Base-by-base conservation (phyloP, 139 green algal genomes). In the Chlamydomonas asymmetrica region DNA sequence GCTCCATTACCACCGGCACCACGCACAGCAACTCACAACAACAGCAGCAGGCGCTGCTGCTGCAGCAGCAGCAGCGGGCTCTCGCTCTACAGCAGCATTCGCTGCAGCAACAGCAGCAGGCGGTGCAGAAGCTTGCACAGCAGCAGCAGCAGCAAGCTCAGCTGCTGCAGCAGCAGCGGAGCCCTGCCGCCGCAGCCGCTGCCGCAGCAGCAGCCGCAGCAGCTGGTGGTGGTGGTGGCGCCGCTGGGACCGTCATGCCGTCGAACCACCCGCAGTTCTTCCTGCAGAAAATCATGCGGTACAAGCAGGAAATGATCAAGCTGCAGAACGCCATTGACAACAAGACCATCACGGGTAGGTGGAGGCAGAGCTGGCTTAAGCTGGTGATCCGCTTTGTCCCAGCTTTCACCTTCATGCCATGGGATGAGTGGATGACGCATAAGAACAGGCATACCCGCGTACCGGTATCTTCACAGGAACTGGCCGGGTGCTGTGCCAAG, bases 111-210 rank as follows among this genome's bases (percentile, higher is more conserved):
- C 49, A 73, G 48, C 48, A 49, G 49, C 5, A 25, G 48, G 34
- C 5, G 7, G 35, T 63, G 34, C 32, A 50, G 4, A 34, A 49
- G 31, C 49, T 32, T 43, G 31, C 31, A 35, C 31, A 61, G 65
- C 63, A 73, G 66, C 66, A 63, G 45, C 20, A 49, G 32, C 49
- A 29, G 2, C 48, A 73, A 13, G 56, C 63, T 7, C 25, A 62
- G 49, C 8, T 32, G 20, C 31, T 73, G 49, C 7, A 40, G 40
- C n/a, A 40, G 63, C 6, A 71, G 63, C 63, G 25, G n/a, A n/a
- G n/a, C n/a, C n/a, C n/a, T n/a, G n/a, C n/a, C n/a, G 0, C 7
- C 4, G 63, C 40, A 57, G 63, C 63, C 23, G n/a, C 40, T 52
- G 40, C 5, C 37, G 40, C 66, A 39, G 45, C 66, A 63, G 66